Evolutionary conservation across 2,329 filamentous ascomycete genomes (phyloP).

Genomic region (Periconia digitata): DNA sequence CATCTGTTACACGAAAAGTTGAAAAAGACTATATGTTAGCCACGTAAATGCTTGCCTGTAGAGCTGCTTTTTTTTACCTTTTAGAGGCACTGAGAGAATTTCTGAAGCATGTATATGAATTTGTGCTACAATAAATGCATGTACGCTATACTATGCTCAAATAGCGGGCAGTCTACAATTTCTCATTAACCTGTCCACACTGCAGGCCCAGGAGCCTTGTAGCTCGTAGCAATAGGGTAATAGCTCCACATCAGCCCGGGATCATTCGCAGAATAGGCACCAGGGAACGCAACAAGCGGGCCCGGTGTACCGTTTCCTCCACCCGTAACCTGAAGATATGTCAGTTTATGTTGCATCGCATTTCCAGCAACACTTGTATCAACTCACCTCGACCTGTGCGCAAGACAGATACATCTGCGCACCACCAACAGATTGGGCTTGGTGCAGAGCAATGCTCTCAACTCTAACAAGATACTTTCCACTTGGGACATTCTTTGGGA

Average conservation of each 20-base stretch:
- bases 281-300: conserved; percentile 46
- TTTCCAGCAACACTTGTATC: not conserved
- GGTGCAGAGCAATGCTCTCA: conserved; percentile 50
- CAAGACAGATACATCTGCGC: conserved; percentile 51
- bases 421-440: conserved; percentile 34
- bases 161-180: no score
- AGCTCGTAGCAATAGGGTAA: conserved; percentile 29
- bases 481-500: conserved; percentile 42
- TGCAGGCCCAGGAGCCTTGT: conserved; percentile 29
- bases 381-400: conserved; percentile 43
- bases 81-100: no score
- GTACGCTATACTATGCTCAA: no score
- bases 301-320: conserved; percentile 40
- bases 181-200: conserved; percentile 25
- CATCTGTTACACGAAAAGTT: no score
- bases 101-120: no score
- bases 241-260: conserved; percentile 35
- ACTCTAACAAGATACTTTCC: conserved; percentile 50
- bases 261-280: conserved; percentile 37
- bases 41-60: no score
- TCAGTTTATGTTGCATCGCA: not conserved
- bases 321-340: conserved; percentile 29
- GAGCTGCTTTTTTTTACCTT: no score
- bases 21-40: no score
- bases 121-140: no score